Evolutionary conservation across 2,329 filamentous ascomycete species (phyloP).

Genomic region (Fusarium incarnatum): DNA sequence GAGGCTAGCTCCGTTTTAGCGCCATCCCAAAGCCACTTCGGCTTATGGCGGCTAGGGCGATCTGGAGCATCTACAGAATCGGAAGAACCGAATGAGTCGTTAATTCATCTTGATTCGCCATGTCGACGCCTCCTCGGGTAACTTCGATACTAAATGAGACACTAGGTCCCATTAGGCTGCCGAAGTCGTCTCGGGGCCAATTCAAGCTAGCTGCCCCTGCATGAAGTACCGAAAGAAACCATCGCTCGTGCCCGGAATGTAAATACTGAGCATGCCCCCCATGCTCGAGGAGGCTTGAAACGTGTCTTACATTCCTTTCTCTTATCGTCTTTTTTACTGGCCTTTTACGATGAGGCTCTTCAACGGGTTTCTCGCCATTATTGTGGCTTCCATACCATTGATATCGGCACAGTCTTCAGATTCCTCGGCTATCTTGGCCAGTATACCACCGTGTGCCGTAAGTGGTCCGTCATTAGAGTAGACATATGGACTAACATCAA

Average conservation of each 20-base stretch:
- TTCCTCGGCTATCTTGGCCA: background rate
- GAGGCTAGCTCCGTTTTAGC: too few species aligned
- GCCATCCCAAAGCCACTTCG: fast-evolving
- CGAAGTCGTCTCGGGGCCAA: too few species aligned
- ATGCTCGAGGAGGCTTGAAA: too few species aligned
- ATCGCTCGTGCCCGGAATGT: too few species aligned
- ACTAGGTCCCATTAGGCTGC: too few species aligned
- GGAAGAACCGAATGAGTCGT: too few species aligned
- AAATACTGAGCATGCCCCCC: background rate
- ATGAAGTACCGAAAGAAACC: background rate
- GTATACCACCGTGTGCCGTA: background rate
- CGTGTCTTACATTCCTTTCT: background rate
- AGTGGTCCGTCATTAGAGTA: background rate
- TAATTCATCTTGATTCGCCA: background rate
- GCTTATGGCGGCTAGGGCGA: background rate
- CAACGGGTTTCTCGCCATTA: fast-evolving
- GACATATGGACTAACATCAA: too few species aligned
- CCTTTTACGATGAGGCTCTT: background rate
- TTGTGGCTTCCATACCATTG: background rate
- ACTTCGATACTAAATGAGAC: fast-evolving
- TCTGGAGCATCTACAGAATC: background rate
- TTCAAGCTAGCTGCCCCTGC: background rate
- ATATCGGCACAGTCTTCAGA: background rate
- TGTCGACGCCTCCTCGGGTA: background rate
- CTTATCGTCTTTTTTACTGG: background rate